Conservation (phyloP, 768 basidiomycete species). For the Leccinellum luteum region DNA sequence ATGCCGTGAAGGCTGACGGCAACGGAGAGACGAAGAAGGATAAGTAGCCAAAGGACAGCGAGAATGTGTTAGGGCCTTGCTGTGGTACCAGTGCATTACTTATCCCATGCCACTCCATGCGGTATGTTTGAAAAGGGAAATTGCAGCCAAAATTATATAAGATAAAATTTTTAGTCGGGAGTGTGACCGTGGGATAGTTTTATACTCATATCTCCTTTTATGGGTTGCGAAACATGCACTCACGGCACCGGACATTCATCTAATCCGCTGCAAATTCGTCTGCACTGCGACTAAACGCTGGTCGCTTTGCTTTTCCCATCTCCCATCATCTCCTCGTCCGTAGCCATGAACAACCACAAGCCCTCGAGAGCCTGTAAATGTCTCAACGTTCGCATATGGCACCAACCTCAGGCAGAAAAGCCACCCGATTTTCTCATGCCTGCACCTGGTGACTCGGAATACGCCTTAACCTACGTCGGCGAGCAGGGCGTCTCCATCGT, state of each 20-base stretch:
- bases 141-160: not conserved
- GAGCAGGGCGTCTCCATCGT: conserved; percentile 69
- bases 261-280: conserved; percentile 27
- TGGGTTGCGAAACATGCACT: conserved; percentile 24
- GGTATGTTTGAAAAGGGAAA: conserved; percentile 8
- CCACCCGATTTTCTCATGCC: conserved; percentile 36
- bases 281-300: conserved; percentile 26
- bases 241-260: conserved; percentile 35
- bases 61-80: conserved; percentile 1
- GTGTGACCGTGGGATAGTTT: conserved; percentile 23
- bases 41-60: conserved; percentile 31
- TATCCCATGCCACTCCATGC: conserved; percentile 5
- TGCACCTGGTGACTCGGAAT: conserved; percentile 35
- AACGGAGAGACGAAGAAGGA: conserved; percentile 56
- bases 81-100: conserved; percentile 1
- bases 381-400: conserved; percentile 62
- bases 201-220: conserved; percentile 19
- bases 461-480: conserved; percentile 56
- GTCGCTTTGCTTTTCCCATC: conserved; percentile 15
- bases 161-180: not conserved
- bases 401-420: conserved; percentile 28
- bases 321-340: conserved; percentile 16
- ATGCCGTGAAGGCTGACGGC: conserved; percentile 40
- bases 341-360: conserved; percentile 14
- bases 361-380: conserved; percentile 59